Evolutionary conservation across 441 rosid species (phyloP).

Genomic region (Omphalea diandra): DNA sequence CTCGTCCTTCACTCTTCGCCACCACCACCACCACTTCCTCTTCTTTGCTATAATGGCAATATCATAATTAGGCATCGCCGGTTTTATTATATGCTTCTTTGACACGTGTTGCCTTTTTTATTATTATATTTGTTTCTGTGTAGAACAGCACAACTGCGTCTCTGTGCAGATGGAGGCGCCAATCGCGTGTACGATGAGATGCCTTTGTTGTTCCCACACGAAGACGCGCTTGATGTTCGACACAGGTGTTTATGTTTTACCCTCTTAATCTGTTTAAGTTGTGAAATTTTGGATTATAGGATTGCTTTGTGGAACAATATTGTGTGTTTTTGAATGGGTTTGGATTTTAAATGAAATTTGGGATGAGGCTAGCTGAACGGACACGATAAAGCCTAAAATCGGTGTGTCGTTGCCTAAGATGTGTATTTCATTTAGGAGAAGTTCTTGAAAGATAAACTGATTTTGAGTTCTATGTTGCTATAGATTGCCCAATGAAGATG

Average conservation of each 20-base stretch:
- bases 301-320: not conserved
- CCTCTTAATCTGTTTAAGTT: not conserved
- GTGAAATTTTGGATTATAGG: not conserved
- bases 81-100: not conserved
- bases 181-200: slow-evolving; percentile 88
- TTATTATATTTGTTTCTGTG: slow-evolving; percentile 33
- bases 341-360: not conserved
- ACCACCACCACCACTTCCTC: not conserved
- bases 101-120: not conserved
- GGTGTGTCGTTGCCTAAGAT: not conserved
- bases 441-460: not conserved
- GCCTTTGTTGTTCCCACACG: slow-evolving; percentile 66
- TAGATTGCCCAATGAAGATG: not conserved
- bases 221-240: slow-evolving; percentile 53
- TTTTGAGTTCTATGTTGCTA: not conserved
- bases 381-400: not conserved
- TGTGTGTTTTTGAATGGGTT: not conserved
- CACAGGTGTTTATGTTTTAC: slow-evolving; percentile 39
- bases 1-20: not conserved
- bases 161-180: slow-evolving; percentile 99
- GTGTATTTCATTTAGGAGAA: not conserved
- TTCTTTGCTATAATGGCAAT: not conserved
- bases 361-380: not conserved
- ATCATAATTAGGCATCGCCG: not conserved
- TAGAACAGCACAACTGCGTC: slow-evolving; percentile 72